These are phyloP conservation scores for Cyberlindnera bimundalis DNA, from an alignment of 805 yeast species.

Conservation along the genomic window DNA sequence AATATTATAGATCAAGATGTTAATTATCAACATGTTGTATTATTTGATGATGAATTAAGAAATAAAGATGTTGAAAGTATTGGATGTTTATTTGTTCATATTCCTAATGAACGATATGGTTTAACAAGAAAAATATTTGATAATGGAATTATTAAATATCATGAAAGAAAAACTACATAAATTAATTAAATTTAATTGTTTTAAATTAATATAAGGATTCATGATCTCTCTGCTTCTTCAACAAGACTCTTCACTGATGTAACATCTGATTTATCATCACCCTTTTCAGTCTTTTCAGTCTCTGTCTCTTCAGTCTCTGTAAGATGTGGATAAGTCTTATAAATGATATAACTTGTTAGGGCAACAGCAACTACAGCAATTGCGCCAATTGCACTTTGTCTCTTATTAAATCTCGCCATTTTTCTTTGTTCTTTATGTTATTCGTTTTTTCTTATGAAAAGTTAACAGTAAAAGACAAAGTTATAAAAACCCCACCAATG, in stretches of 20 bases:
- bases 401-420: slow-evolving; percentile 18
- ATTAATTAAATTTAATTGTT: too few species aligned
- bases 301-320: slow-evolving; percentile 1
- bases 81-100: slow-evolving; percentile 67
- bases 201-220: too few species aligned
- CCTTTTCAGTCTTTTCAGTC: not conserved
- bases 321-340: slow-evolving; percentile 20
- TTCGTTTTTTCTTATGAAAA: too few species aligned
- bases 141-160: slow-evolving; percentile 5
- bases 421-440: not conserved
- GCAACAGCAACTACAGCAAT: slow-evolving; percentile 17
- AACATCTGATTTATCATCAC: not conserved
- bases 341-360: slow-evolving; percentile 16
- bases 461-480: too few species aligned
- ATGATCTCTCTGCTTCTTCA: not conserved
- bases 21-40: slow-evolving; percentile 36
- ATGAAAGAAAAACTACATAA: too few species aligned
- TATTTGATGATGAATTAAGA: slow-evolving; percentile 79
- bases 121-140: slow-evolving; percentile 17
- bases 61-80: slow-evolving; percentile 70
- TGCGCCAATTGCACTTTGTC: slow-evolving; percentile 10
- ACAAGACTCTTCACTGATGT: not conserved
- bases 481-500: not conserved
- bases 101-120: slow-evolving; percentile 43
- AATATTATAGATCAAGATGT: slow-evolving; percentile 45